A percentile compares a stretch with the other conserved stretches of the same genome.
Evolutionary conservation across 495 filamentous ascomycete species (phyloP).

Genomic region (Durotheca rogersii): DNA sequence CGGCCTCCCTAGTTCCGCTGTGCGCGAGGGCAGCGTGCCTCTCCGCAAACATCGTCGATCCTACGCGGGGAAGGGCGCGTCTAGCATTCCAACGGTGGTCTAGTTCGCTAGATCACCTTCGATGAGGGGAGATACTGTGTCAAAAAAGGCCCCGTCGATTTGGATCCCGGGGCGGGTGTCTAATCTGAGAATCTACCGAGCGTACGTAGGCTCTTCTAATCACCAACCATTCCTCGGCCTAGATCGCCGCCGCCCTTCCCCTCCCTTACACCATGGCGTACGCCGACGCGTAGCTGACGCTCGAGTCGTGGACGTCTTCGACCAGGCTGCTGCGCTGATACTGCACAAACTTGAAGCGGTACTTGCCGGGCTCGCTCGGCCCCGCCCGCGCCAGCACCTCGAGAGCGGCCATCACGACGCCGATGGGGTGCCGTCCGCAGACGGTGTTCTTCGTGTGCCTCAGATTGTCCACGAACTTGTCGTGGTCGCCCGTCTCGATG

Average conservation of each 20-base stretch:
- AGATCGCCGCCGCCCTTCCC: too few species aligned
- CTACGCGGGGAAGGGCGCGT: too few species aligned
- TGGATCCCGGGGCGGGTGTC: too few species aligned
- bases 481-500: conserved; percentile 70
- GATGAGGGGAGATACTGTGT: too few species aligned
- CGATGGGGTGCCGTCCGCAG: conserved; percentile 93
- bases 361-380: conserved; percentile 47
- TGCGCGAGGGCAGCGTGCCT: too few species aligned
- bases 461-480: conserved; percentile 66
- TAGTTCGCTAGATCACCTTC: too few species aligned
- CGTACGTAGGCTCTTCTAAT: conserved; percentile 21
- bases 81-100: too few species aligned
- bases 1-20: too few species aligned
- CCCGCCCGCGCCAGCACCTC: conserved; percentile 55
- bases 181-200: conserved; percentile 5
- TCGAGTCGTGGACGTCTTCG: conserved; percentile 70
- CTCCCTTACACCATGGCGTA: conserved; percentile 60
- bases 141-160: too few species aligned
- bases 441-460: conserved; percentile 83
- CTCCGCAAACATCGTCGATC: too few species aligned
- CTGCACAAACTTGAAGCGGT: conserved; percentile 78
- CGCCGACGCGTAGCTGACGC: conserved; percentile 90
- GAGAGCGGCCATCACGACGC: conserved; percentile 85
- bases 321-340: conserved; percentile 89
- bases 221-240: background rate